phyloP scores from a whole-genome alignment of 805 yeast species.

The Teunomyces stri region DNA sequence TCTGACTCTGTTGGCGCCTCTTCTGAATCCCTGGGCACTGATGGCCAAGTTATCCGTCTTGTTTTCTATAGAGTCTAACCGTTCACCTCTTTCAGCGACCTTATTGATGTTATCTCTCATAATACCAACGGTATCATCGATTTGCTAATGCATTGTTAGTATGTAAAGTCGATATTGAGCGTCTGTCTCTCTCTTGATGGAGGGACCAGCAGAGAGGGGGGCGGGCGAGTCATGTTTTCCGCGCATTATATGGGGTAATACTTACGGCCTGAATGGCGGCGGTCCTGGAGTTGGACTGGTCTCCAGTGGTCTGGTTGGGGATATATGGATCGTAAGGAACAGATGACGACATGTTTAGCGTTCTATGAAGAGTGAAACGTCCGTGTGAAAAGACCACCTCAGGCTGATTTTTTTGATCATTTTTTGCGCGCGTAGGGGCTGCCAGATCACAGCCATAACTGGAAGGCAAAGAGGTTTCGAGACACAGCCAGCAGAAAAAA shows the following conservation, averaged over 20 bases:
- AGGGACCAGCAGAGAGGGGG: neutral
- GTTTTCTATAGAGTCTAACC: conserved; percentile 86
- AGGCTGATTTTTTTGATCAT: conserved; percentile 3
- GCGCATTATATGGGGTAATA: conserved; percentile 13
- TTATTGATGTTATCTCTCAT: conserved; percentile 97
- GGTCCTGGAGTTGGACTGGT: conserved; percentile 56
- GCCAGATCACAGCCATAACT: conserved; percentile 1
- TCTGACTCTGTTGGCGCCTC: conserved; percentile 96
- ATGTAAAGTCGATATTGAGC: conserved; percentile 1
- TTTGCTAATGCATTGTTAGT: conserved; percentile 52
- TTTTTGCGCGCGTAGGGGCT: conserved; percentile 4
- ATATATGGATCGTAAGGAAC: conserved; percentile 86
- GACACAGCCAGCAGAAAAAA: neutral
- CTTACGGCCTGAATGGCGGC: conserved; percentile 82
- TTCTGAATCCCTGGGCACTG: conserved; percentile 89
- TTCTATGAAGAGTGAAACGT: neutral
- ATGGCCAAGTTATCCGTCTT: conserved; percentile 91
- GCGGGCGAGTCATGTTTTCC: neutral
- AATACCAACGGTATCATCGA: conserved; percentile 93
- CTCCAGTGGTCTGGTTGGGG: conserved; percentile 58
- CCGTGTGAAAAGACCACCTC: neutral
- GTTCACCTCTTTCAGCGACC: conserved; percentile 92
- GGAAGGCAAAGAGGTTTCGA: neutral
- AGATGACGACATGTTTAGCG: conserved; percentile 60
- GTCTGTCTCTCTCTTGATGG: neutral